Conservation (phyloP, 345 rosid species). For the Excoecaria agallocha region DNA sequence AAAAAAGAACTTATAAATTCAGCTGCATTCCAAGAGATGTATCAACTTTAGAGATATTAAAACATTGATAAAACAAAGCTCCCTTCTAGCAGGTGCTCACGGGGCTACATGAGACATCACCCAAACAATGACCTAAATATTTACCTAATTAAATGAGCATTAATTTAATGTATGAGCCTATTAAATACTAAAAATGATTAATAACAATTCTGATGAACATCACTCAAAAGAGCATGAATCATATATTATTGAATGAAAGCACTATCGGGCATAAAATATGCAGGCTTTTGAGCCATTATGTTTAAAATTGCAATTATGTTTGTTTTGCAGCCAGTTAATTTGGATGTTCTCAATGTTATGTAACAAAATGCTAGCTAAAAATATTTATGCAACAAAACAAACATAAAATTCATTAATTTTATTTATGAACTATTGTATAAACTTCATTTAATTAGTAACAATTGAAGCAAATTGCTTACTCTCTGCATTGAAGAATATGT, state of each 20-base stretch:
- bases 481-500: no score
- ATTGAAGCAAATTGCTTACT: no score
- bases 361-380: no score
- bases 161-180: neutral
- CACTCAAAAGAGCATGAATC: neutral
- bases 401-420: no score
- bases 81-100: neutral
- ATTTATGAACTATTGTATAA: no score
- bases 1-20: neutral
- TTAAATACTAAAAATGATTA: neutral
- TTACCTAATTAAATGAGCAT: neutral
- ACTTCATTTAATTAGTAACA: no score
- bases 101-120: neutral
- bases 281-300: slow-evolving; percentile 99
- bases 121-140: neutral
- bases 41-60: neutral
- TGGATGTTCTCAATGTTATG: no score
- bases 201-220: neutral
- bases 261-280: slow-evolving; percentile 94
- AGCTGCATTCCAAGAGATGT: neutral
- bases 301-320: no score
- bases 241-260: slow-evolving; percentile 7
- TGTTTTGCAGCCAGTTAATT: no score
- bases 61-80: neutral
- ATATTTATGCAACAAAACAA: no score